A percentile compares a stretch with the other conserved stretches of the same genome.
phyloP scores from a whole-genome alignment of 805 yeast species.

The Candida ascalaphidarum region DNA sequence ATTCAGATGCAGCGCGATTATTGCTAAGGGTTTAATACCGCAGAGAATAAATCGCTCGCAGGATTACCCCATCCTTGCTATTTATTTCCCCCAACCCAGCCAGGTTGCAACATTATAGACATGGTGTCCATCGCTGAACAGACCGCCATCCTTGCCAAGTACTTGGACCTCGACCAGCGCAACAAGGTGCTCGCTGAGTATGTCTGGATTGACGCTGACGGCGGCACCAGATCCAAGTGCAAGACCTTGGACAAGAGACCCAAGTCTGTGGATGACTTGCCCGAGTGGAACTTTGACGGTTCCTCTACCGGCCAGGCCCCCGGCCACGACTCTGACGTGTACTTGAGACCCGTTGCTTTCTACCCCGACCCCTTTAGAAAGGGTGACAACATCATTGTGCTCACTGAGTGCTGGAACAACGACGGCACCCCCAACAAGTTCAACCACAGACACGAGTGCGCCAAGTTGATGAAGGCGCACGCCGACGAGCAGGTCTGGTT shows the following conservation, averaged over 20 bases:
- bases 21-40: too few species aligned
- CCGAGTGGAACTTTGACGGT: conserved; percentile 99
- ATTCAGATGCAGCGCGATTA: too few species aligned
- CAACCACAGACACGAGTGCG: conserved; percentile 97
- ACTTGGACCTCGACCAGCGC: conserved; percentile 73
- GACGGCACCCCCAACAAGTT: conserved; percentile 98
- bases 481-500: conserved; percentile 83
- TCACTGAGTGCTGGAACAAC: conserved; percentile 95
- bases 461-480: conserved; percentile 91
- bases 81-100: neutral
- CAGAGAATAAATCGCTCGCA: too few species aligned
- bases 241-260: conserved; percentile 71
- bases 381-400: conserved; percentile 92
- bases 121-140: conserved; percentile 47
- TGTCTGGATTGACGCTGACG: conserved; percentile 94
- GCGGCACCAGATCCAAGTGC: conserved; percentile 89
- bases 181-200: conserved; percentile 91
- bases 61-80: neutral
- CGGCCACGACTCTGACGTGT: conserved; percentile 93
- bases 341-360: conserved; percentile 89
- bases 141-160: conserved; percentile 77
- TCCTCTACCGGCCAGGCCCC: conserved; percentile 98
- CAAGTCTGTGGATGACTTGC: conserved; percentile 71
- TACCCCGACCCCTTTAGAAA: conserved; percentile 97
- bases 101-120: conserved; percentile 1